These are phyloP conservation scores for Volvox carteri DNA, from an alignment of 163 green algal genomes.

Conservation along the genomic window DNA sequence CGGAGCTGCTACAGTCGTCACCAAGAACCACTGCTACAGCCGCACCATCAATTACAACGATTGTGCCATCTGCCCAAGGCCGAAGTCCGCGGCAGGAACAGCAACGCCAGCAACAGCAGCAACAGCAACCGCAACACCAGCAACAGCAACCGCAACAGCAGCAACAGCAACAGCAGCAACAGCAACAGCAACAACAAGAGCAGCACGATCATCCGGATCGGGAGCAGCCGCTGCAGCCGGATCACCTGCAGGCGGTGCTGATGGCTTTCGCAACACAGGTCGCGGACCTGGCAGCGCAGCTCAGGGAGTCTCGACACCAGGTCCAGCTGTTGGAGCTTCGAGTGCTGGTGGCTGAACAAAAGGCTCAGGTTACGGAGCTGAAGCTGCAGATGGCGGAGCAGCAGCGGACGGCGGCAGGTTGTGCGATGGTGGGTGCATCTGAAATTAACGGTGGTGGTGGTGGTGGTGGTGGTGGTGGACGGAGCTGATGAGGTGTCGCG, in stretches of 20 bases:
- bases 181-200: not conserved
- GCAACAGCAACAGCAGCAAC: not conserved
- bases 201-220: not conserved
- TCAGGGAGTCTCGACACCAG: conserved; percentile 8
- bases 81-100: too few relatives aligned
- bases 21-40: not conserved
- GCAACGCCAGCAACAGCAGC: too few relatives aligned
- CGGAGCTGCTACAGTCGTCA: not conserved
- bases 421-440: not conserved
- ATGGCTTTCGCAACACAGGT: not conserved
- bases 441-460: not conserved
- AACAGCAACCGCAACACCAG: not conserved
- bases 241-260: not conserved
- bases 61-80: too few relatives aligned
- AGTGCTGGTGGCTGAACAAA: not conserved
- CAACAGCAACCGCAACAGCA: not conserved
- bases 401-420: not conserved
- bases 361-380: conserved; percentile 8
- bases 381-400: conserved; percentile 14
- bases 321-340: conserved; percentile 10
- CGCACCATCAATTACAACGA: not conserved
- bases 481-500: too few relatives aligned
- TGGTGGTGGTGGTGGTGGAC: not conserved
- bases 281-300: not conserved
- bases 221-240: conserved; percentile 1